A percentile compares a stretch with the other conserved stretches of the same genome.
Conservation (phyloP, 495 filamentous ascomycete species). For the Hypoxylon rickii region DNA sequence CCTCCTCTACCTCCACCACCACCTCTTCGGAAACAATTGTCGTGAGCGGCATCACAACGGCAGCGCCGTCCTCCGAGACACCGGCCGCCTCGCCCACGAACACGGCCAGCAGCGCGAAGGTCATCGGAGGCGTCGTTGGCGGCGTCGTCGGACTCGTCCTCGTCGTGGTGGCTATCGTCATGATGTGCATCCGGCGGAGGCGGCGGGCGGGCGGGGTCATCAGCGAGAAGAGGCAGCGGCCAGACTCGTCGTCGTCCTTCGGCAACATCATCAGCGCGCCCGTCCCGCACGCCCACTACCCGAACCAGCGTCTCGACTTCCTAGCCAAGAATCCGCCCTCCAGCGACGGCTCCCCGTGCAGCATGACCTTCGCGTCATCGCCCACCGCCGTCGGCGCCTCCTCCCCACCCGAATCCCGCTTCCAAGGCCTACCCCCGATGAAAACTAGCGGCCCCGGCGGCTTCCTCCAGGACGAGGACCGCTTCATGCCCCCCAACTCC, state of each 20-base stretch:
- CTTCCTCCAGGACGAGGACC: background rate
- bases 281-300: slow-evolving; percentile 42
- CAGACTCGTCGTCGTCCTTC: slow-evolving; percentile 50
- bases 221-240: slow-evolving; percentile 8
- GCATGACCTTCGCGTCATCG: no score
- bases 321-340: slow-evolving; percentile 33
- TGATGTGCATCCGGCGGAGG: slow-evolving; percentile 33
- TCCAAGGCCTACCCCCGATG: no score
- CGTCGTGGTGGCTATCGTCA: slow-evolving; percentile 18
- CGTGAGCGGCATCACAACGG: slow-evolving; percentile 14
- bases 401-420: background rate
- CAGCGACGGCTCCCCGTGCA: background rate
- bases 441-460: no score
- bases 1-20: slow-evolving; percentile 23
- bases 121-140: slow-evolving; percentile 38
- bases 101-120: slow-evolving; percentile 33
- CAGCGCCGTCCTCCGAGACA: slow-evolving; percentile 11
- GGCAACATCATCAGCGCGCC: slow-evolving; percentile 53
- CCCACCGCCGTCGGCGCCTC: slow-evolving; percentile 17
- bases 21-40: slow-evolving; percentile 20
- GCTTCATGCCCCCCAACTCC: slow-evolving; percentile 35
- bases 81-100: slow-evolving; percentile 13
- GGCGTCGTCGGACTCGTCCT: slow-evolving; percentile 35
- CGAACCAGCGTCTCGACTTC: slow-evolving; percentile 43
- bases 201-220: slow-evolving; percentile 27